phyloP scores from a whole-genome alignment of 345 rosid genomes.

The Eucalyptus leucophloia region DNA sequence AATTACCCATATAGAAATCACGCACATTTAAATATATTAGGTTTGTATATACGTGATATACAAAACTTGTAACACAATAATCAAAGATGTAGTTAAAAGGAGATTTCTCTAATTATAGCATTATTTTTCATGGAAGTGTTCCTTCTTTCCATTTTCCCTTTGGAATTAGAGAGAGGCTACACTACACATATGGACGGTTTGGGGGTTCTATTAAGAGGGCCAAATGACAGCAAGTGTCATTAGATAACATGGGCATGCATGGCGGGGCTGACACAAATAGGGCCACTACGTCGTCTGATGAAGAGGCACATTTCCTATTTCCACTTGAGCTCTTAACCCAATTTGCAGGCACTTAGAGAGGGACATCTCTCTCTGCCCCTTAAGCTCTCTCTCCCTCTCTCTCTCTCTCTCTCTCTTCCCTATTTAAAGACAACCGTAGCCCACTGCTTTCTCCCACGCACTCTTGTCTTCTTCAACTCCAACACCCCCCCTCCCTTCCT shows the following conservation, averaged over 20 bases:
- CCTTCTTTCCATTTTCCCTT: background rate
- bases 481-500: background rate
- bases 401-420: background rate
- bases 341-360: background rate
- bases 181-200: background rate
- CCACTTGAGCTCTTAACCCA: background rate
- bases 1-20: background rate
- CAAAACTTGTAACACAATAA: background rate
- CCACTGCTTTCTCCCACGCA: conserved; percentile 58
- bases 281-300: background rate
- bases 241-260: background rate
- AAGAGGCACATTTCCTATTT: background rate
- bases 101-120: background rate
- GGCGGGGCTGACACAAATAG: conserved; percentile 2
- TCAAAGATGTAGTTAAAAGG: background rate
- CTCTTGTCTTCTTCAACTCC: conserved; percentile 27
- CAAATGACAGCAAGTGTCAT: background rate
- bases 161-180: background rate
- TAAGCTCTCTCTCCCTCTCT: background rate
- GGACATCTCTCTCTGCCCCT: background rate
- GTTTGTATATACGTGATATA: background rate
- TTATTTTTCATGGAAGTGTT: background rate
- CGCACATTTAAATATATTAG: background rate
- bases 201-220: background rate
- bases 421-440: conserved; percentile 20